phyloP scores from a whole-genome alignment of 352 stramenopile genomes.

The Salisapilia sapeloensis region DNA sequence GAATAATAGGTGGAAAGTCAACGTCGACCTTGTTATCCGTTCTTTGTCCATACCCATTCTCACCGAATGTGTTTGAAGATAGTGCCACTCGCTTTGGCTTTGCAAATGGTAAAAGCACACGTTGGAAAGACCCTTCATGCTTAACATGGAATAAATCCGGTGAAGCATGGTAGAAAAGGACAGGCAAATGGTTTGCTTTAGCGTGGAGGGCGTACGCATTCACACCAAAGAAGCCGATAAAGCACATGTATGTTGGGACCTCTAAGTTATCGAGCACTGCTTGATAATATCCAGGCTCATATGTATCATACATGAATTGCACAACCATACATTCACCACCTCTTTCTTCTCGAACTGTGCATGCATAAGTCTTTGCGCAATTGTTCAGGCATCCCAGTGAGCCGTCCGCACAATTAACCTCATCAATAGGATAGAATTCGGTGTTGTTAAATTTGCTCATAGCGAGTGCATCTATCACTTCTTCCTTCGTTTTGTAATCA shows the following conservation, averaged over 20 bases:
- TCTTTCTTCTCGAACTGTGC: not conserved
- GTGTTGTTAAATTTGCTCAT: conserved; percentile 10
- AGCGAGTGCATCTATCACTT: conserved; percentile 13
- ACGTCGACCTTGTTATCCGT: conserved; percentile 28
- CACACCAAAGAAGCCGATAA: conserved; percentile 7
- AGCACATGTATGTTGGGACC: conserved; percentile 5
- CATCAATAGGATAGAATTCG: conserved; percentile 11
- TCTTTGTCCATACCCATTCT: conserved; percentile 21
- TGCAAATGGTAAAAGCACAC: conserved; percentile 17
- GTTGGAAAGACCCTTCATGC: conserved; percentile 15
- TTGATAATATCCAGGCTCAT: conserved; percentile 3
- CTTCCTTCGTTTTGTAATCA: conserved; percentile 17
- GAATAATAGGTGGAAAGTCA: no score
- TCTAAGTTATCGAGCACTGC: conserved; percentile 3
- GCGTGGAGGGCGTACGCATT: conserved; percentile 14
- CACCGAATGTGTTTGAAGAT: conserved; percentile 17
- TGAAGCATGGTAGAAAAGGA: conserved; percentile 38
- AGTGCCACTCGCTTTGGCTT: conserved; percentile 11
- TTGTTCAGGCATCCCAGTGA: conserved; percentile 1
- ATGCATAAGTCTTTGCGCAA: conserved; percentile 3
- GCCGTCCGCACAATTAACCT: conserved; percentile 6
- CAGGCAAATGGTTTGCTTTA: conserved; percentile 5
- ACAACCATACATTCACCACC: conserved; percentile 4
- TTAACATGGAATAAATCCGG: conserved; percentile 25
- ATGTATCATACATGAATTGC: not conserved